phyloP scores from a whole-genome alignment of 768 basidiomycete species.

The Sistotremastrum suecicum region DNA sequence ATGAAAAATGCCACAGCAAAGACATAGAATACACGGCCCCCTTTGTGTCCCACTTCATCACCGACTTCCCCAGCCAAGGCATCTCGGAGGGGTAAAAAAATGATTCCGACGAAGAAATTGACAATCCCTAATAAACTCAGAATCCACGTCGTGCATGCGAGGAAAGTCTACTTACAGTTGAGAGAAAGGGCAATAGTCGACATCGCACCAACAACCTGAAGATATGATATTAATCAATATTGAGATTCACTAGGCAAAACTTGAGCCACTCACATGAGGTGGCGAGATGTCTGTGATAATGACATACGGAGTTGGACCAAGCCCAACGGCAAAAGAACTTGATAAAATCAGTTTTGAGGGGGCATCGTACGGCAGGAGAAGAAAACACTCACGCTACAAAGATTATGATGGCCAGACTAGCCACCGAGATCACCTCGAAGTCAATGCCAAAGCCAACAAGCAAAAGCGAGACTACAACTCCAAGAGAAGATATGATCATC shows the following conservation, averaged over 20 bases:
- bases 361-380: background rate
- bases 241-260: background rate
- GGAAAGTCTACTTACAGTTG: conserved; percentile 38
- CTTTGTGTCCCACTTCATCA: conserved; percentile 33
- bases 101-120: conserved; percentile 74
- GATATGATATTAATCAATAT: conserved; percentile 1
- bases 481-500: conserved; percentile 48
- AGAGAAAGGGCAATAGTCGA: conserved; percentile 62
- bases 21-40: conserved; percentile 83
- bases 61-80: conserved; percentile 39
- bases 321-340: conserved; percentile 78
- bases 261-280: conserved; percentile 26
- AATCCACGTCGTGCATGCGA: background rate
- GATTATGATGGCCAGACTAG: conserved; percentile 59
- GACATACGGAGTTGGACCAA: conserved; percentile 89
- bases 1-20: conserved; percentile 45
- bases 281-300: conserved; percentile 87
- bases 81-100: conserved; percentile 77
- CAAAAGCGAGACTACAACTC: conserved; percentile 51
- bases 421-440: conserved; percentile 38
- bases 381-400: conserved; percentile 58
- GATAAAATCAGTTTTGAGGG: conserved; percentile 1
- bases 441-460: conserved; percentile 62
- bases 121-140: conserved; percentile 43
- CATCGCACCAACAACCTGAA: conserved; percentile 64